These are phyloP conservation scores for Symbiodinium natans DNA, from an alignment of 73 alveolate species.

Conservation along the genomic window DNA sequence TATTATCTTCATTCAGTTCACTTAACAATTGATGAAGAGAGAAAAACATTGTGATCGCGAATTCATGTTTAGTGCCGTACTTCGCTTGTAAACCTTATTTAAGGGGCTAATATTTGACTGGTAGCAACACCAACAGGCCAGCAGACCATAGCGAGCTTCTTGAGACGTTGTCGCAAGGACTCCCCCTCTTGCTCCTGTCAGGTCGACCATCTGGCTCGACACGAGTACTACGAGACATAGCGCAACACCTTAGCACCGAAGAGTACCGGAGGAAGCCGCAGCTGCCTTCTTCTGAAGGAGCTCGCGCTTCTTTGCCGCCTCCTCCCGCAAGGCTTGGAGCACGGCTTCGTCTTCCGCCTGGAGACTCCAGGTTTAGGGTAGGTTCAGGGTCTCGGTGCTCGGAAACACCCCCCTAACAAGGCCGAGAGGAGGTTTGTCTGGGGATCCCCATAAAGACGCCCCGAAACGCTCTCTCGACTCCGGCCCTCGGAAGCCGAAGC, in stretches of 20 bases:
- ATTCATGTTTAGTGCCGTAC: no score
- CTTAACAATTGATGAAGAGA: no score
- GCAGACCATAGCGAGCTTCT: conserved; percentile 17
- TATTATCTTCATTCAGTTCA: no score
- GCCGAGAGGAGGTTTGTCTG: no score
- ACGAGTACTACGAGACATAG: background rate
- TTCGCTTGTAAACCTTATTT: no score
- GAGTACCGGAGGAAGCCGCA: background rate
- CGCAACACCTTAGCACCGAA: background rate
- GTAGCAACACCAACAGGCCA: background rate
- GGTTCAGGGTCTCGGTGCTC: no score
- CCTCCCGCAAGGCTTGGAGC: conserved; percentile 25
- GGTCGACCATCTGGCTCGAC: background rate
- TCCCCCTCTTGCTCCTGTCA: conserved; percentile 80
- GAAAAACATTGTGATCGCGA: no score
- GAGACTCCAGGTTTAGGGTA: background rate
- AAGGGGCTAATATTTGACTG: no score
- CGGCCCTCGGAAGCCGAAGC: no score
- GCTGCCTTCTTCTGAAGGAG: conserved; percentile 51
- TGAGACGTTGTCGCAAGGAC: conserved; percentile 61
- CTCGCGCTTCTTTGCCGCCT: conserved; percentile 58
- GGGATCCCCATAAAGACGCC: no score
- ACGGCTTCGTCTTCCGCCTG: conserved; percentile 1
- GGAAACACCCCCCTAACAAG: no score
- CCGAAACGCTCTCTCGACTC: no score